Evolutionary conservation across 352 stramenopile species (phyloP).

Genomic region (Phytopythium delawarense): DNA sequence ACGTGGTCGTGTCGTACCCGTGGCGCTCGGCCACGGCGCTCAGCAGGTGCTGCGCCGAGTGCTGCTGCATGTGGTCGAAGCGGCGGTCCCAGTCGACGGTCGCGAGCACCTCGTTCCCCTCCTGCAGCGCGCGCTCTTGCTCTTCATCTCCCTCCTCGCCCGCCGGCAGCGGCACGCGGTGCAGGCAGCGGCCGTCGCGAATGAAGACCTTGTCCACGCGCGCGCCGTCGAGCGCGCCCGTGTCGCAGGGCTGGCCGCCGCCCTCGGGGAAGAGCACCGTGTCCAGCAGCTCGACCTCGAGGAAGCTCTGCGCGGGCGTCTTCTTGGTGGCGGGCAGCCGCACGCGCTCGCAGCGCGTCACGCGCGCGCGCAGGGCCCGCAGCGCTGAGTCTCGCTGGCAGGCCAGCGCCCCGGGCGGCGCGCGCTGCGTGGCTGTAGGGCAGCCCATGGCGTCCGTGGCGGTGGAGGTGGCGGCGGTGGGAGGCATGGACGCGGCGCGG

Average conservation of each 20-base stretch:
- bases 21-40: slow-evolving; percentile 78
- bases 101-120: slow-evolving; percentile 47
- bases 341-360: slow-evolving; percentile 33
- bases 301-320: slow-evolving; percentile 33
- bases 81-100: slow-evolving; percentile 71
- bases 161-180: slow-evolving; percentile 29
- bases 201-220: slow-evolving; percentile 59
- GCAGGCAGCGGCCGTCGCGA: slow-evolving; percentile 60
- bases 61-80: slow-evolving; percentile 88
- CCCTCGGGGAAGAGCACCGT: slow-evolving; percentile 86
- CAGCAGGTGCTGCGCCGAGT: slow-evolving; percentile 87
- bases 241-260: slow-evolving; percentile 85
- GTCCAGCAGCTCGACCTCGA: slow-evolving; percentile 64
- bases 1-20: slow-evolving; percentile 76
- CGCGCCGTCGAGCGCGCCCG: slow-evolving; percentile 43
- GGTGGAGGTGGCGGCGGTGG: background rate
- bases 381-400: slow-evolving; percentile 70
- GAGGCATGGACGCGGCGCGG: background rate
- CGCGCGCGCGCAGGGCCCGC: slow-evolving; percentile 36
- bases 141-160: slow-evolving; percentile 8
- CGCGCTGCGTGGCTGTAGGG: slow-evolving; percentile 8
- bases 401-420: slow-evolving; percentile 43
- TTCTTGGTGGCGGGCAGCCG: slow-evolving; percentile 27
- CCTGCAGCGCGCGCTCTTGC: slow-evolving; percentile 18
- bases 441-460: slow-evolving; percentile 4